Base-by-base conservation (phyloP, 225 moss, liverwort and hornwort species). In the Physcomitrium patens region DNA sequence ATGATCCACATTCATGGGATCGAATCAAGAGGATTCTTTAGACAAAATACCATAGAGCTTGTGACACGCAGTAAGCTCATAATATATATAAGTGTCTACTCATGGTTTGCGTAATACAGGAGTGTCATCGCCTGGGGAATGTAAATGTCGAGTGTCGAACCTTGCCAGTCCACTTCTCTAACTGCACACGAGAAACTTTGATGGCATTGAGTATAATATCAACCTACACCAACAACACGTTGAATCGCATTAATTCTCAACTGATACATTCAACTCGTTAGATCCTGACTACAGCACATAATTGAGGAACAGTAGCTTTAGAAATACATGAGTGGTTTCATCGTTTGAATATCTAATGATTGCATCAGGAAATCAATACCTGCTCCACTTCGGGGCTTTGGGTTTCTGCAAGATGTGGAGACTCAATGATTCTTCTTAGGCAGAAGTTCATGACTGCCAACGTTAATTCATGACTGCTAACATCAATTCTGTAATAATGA, bases 101-200 rank as follows among this genome's bases (percentile, higher is more conserved):
- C 11, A 59, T 52, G 43, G 7, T 60, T 72, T 24, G 43, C 24
- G 19, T 27, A n/a, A 23, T 59, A 26, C 44, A 59, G 51, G 51
- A 51, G 57, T 17, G 28, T 7, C 31, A 37, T 18, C 13, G 24
- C 43, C 58, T 5, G 27, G 9, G 48, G 72, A 43, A 63, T 60
- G 48, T 42, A 53, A 55, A 48, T 37, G 24, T 74, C 76, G 46
- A 37, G 60, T 52, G 53, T 19, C 62, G 22, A 60, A 90, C 94
- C 89, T 92, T 96, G 61, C 63, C 79, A 61, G 31, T 69, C 86
- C 90, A 88, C 42, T 89, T 91, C 67, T 87, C 86, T 60, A 86
- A 70, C 79, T 89, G 90, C 41, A 81, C 12, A 52, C 73, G 81
- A 20, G 88, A 74, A 41, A 85, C 81, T 80, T 86, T 86, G 76